These are phyloP conservation scores for Pluteus cervinus DNA, from an alignment of 768 basidiomycete genomes.

Conservation along the genomic window DNA sequence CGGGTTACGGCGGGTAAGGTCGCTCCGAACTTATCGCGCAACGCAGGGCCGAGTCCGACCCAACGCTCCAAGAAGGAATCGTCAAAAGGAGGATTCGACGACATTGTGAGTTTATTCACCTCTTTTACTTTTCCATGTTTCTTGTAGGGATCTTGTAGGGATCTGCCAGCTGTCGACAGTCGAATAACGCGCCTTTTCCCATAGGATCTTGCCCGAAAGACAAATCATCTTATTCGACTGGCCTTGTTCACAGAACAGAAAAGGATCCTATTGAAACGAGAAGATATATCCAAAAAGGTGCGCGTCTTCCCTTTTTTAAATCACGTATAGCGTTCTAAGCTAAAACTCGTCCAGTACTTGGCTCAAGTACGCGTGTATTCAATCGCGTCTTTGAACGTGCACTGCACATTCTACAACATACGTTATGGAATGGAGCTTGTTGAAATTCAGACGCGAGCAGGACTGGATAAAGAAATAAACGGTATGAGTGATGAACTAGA, in stretches of 20 bases:
- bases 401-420: constrained; percentile 54
- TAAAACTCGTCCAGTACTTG: constrained; percentile 22
- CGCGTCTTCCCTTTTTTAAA: not conserved
- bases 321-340: not conserved
- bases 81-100: too few relatives aligned
- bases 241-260: constrained; percentile 79
- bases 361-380: constrained; percentile 48
- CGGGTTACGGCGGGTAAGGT: too few relatives aligned
- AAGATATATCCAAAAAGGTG: constrained; percentile 87
- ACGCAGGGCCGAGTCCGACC: too few relatives aligned
- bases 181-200: too few relatives aligned
- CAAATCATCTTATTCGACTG: constrained; percentile 68
- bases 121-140: too few relatives aligned
- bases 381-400: constrained; percentile 57
- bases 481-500: constrained; percentile 40
- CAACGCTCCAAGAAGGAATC: too few relatives aligned
- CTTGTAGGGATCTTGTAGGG: too few relatives aligned
- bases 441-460: constrained; percentile 63
- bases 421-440: constrained; percentile 84
- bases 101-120: too few relatives aligned
- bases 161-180: too few relatives aligned
- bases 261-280: constrained; percentile 58
- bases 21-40: too few relatives aligned
- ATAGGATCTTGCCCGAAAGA: constrained; percentile 62
- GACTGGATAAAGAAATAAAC: constrained; percentile 38